Evolutionary conservation across 2,329 filamentous ascomycete genomes (phyloP).

Genomic region (Botrytis medusae): DNA sequence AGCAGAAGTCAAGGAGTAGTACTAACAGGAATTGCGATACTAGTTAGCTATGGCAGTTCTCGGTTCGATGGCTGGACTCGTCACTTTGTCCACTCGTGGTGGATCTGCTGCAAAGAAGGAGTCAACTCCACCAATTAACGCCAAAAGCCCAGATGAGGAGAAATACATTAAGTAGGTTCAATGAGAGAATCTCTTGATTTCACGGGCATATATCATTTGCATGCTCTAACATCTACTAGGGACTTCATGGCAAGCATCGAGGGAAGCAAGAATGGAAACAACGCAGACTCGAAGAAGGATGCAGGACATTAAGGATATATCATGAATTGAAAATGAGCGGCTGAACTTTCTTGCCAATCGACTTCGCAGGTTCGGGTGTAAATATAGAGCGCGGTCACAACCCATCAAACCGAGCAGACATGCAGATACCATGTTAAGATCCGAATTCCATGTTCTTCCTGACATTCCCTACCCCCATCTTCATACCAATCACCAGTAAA

Average conservation of each 20-base stretch:
- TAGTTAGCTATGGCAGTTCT: constrained; percentile 40
- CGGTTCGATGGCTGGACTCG: constrained; percentile 30
- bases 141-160: constrained; percentile 40
- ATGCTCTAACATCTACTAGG: constrained; percentile 17
- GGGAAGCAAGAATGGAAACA: constrained; percentile 33
- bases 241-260: constrained; percentile 24
- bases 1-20: neutral
- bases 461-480: neutral
- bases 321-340: constrained; percentile 1
- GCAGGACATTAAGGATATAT: constrained; percentile 20
- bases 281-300: constrained; percentile 20
- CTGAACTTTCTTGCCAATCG: constrained; percentile 6
- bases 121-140: constrained; percentile 40
- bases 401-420: constrained; percentile 12
- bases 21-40: constrained; percentile 27
- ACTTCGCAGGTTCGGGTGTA: constrained; percentile 15
- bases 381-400: constrained; percentile 21
- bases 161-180: constrained; percentile 41
- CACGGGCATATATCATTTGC: neutral
- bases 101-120: constrained; percentile 33
- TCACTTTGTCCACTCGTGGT: constrained; percentile 31
- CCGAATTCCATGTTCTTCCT: neutral
- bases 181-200: neutral
- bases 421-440: neutral
- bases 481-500: neutral